Base-by-base conservation (phyloP, 805 yeast species). In the Brettanomyces nanus region DNA sequence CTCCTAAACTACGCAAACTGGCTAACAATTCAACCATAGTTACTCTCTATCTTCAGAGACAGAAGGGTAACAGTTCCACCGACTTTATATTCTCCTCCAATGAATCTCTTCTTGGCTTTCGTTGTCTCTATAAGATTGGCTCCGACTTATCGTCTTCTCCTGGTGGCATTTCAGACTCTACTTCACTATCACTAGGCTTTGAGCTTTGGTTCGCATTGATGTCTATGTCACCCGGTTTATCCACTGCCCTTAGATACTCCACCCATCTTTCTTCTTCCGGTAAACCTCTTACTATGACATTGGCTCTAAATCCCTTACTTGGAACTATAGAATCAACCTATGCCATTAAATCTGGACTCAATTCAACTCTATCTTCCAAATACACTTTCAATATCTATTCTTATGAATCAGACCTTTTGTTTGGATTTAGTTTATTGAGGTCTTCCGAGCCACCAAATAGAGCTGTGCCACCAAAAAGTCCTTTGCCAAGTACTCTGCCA, bases 331-430 rank as follows among this genome's bases (percentile, higher is more conserved):
- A 95, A 3, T 80, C 95, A 2, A 81, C 95, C 0, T 92, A 89
- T 54, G 76, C 95, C 1, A 85, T 87, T 25, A 79, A 80, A 51
- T 84, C 96, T 0, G 75, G 85, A 4, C 69, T 77, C 3, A 71
- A 74, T 22, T 75, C 90, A 1, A 80, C 95, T 0, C 79, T 90
- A 38, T 76, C 87, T 33, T 83, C 95, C 4, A 73, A 81, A 41
- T 89, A 86, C 52, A 95, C 85, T 52, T 90, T 92, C 59, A 92
- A 92, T 53, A 62, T 86, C 37, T 90, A 85, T 54, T 90, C 97
- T 0, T 89, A 90, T 51, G 83, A 85, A 46, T 83, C 95, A 37
- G 85, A 90, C 54, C 62, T 92, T 35, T 77, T 90, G 0, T 59
- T 92, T 20, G 98, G 98, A 3, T 77, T 85, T 49, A 96, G 89